Base-by-base conservation (phyloP, 2,329 filamentous ascomycete species). In the Hymenotorrendiella dingleyae region DNA sequence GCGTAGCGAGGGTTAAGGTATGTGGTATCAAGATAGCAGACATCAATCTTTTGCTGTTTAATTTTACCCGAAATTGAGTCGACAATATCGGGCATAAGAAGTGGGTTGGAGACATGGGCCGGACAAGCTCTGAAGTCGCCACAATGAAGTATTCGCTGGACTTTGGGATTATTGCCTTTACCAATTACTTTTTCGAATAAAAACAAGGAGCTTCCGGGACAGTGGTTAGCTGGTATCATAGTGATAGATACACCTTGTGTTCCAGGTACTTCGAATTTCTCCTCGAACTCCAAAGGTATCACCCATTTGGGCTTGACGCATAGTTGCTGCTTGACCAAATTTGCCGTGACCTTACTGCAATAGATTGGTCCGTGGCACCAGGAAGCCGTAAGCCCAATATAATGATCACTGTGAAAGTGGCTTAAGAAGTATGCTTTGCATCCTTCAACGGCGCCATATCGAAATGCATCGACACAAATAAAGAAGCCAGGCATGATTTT, bases 391-490 rank as follows among this genome's bases (percentile, higher is more conserved):
- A 98, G 69, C 2, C 93, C 93, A 24, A 96, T 81, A 56, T 98
- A 98, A 61, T 98, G 93, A 61, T 98, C 93, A 57, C 89, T 96
- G 64, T 98, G 93, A 54, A 97, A 98, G 61, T 98, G 93, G 55
- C 90, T 96, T 9, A 98, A 74, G 54, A 98, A 98, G 61, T 98
- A 98, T 1, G 91, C 93, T 41, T 86, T 84, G 62, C 90, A 95
- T 1, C 88, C 90, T 59, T 94, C 76, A 0, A 98, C 87, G 4
- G 90, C 88, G 2, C 93, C 93, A 58, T 97, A 98, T 16, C 91
- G 81, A 59, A 98, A 95, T 0, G 93, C 93, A 64, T 98, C 93
- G 1, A 98, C 93, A 45, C 88, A 94, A 40, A 97, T 94, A 50
- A 76, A 87, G 57, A 96, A 84, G 0, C 88, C 89, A 0, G 91